A percentile compares a stretch with the other conserved stretches of the same genome.
Conservation (phyloP, 805 yeast genomes). For the Kazachstania martiniae region DNA sequence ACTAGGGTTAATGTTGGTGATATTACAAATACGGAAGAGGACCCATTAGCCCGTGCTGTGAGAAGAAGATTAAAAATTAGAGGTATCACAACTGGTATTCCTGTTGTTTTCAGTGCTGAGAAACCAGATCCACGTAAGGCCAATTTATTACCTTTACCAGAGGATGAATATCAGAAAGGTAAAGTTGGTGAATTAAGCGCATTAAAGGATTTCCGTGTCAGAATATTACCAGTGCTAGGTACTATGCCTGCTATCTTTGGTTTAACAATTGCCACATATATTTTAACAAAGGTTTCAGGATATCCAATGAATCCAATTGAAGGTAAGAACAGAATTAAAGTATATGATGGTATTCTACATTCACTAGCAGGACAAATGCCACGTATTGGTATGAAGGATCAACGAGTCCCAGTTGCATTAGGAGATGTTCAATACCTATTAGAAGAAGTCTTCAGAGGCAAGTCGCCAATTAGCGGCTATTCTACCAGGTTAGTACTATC, state of each 20-base stretch:
- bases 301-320: slow-evolving; percentile 87
- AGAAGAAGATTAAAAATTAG: slow-evolving; percentile 71
- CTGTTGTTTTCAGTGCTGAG: slow-evolving; percentile 87
- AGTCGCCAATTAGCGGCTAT: slow-evolving; percentile 75
- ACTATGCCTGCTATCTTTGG: slow-evolving; percentile 98
- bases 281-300: slow-evolving; percentile 70
- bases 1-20: slow-evolving; percentile 85
- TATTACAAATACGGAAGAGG: slow-evolving; percentile 83
- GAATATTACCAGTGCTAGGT: slow-evolving; percentile 92
- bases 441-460: slow-evolving; percentile 90
- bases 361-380: slow-evolving; percentile 80
- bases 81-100: slow-evolving; percentile 67
- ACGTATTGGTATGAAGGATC: slow-evolving; percentile 61
- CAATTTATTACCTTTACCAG: slow-evolving; percentile 70
- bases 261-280: slow-evolving; percentile 73
- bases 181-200: slow-evolving; percentile 82
- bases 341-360: slow-evolving; percentile 75
- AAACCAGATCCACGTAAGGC: slow-evolving; percentile 96
- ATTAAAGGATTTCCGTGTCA: slow-evolving; percentile 77
- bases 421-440: slow-evolving; percentile 71
- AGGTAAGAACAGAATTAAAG: slow-evolving; percentile 76
- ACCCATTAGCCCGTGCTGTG: slow-evolving; percentile 79
- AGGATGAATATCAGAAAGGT: slow-evolving; percentile 48
- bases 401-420: slow-evolving; percentile 62
- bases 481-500: slow-evolving; percentile 73